phyloP scores from a whole-genome alignment of 352 stramenopile genomes.

The Phytopythium chamaehyphon region DNA sequence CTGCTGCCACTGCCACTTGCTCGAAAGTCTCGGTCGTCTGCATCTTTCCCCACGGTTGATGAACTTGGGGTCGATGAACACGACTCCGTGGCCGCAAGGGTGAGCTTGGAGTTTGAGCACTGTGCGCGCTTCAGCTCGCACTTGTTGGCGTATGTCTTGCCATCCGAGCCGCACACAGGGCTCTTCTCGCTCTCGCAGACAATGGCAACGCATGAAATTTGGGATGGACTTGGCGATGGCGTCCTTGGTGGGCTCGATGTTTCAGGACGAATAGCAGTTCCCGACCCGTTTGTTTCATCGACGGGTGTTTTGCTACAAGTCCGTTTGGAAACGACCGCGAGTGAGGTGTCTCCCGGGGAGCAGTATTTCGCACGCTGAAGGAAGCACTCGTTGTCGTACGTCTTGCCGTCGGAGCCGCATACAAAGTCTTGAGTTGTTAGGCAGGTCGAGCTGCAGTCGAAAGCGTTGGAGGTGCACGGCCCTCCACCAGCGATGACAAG shows the following conservation, averaged over 20 bases:
- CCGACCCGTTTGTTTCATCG: no score
- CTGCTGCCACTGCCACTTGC: no score
- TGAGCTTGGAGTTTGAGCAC: no score
- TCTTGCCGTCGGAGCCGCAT: slow-evolving; percentile 27
- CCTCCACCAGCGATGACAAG: slow-evolving; percentile 8
- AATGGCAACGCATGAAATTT: no score
- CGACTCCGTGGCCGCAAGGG: no score
- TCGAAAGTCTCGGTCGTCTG: no score
- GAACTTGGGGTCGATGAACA: background rate
- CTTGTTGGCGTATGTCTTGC: slow-evolving; percentile 37
- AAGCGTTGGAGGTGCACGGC: slow-evolving; percentile 2
- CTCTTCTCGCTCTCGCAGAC: no score
- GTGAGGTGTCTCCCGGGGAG: slow-evolving; percentile 10
- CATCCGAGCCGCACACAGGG: slow-evolving; percentile 16
- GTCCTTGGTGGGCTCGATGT: no score
- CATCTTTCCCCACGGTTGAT: no score
- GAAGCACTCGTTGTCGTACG: slow-evolving; percentile 31
- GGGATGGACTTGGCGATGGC: no score
- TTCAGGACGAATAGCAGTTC: no score
- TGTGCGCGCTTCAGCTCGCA: slow-evolving; percentile 12
- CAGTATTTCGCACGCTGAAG: slow-evolving; percentile 38
- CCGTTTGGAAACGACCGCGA: slow-evolving; percentile 18
- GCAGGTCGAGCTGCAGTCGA: no score
- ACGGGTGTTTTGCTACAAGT: background rate
- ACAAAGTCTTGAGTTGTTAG: slow-evolving; percentile 10